A percentile compares a stretch with the other conserved stretches of the same genome.
phyloP scores from a whole-genome alignment of 441 rosid species.

The Biscutella laevigata region DNA sequence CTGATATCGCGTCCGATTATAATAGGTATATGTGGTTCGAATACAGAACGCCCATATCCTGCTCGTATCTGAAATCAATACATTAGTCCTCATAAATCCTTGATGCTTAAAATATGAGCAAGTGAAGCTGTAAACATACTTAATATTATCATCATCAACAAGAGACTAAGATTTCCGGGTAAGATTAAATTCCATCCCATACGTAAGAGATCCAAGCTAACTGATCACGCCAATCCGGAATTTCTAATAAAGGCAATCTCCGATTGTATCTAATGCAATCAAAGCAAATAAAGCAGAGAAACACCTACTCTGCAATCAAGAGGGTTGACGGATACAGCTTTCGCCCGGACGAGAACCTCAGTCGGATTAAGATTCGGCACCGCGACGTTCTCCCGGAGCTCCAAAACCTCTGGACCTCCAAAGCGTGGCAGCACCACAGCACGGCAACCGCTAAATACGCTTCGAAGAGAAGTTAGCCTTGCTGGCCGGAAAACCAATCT shows the following conservation, averaged over 20 bases:
- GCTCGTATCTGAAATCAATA: constrained; percentile 63
- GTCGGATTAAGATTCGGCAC: constrained; percentile 70
- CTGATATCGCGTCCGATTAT: constrained; percentile 90
- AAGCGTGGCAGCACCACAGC: constrained; percentile 81
- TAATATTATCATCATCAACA: neutral
- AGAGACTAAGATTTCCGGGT: too few relatives aligned
- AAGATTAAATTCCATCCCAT: neutral
- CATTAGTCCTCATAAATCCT: neutral
- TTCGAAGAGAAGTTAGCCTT: constrained; percentile 28
- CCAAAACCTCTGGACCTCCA: constrained; percentile 85
- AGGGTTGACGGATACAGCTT: constrained; percentile 86
- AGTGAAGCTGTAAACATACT: neutral
- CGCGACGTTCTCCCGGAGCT: constrained; percentile 59
- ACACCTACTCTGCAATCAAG: constrained; percentile 83
- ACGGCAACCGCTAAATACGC: constrained; percentile 53
- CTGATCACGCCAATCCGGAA: constrained; percentile 6
- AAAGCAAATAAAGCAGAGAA: constrained; percentile 6
- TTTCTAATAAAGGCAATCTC: neutral
- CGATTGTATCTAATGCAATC: constrained; percentile 11
- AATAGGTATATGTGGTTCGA: constrained; percentile 73
- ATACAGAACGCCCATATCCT: constrained; percentile 93
- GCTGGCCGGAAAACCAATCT: constrained; percentile 13
- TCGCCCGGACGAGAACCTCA: constrained; percentile 77
- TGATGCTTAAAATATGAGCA: neutral
- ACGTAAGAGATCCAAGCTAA: neutral